These are phyloP conservation scores for Ceratocystiopsis minuta DNA, from an alignment of 2,329 filamentous ascomycete genomes.

Conservation along the genomic window DNA sequence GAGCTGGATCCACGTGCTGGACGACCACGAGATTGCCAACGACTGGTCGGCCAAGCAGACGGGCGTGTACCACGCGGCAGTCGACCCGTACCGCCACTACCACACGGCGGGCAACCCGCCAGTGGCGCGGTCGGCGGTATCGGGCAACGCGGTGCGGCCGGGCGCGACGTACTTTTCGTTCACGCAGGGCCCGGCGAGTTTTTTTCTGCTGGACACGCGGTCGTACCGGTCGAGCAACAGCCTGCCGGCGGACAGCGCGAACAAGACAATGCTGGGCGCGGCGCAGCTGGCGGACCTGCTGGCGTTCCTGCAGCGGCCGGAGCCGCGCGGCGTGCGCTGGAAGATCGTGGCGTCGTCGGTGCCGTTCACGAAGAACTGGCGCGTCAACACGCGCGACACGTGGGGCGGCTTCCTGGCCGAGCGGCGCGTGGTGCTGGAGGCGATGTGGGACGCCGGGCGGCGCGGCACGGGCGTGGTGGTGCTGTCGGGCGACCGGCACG, in stretches of 20 bases:
- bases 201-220: constrained; percentile 88
- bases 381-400: constrained; percentile 69
- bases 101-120: constrained; percentile 77
- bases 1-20: constrained; percentile 95
- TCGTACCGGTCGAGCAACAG: constrained; percentile 60
- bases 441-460: constrained; percentile 72
- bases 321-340: constrained; percentile 68
- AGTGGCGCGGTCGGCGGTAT: constrained; percentile 31
- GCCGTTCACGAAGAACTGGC: constrained; percentile 97
- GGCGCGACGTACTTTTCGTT: constrained; percentile 73
- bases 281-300: constrained; percentile 67
- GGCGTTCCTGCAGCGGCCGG: constrained; percentile 53
- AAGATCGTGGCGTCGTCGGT: constrained; percentile 83
- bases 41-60: constrained; percentile 78
- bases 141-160: constrained; percentile 15
- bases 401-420: constrained; percentile 87
- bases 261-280: constrained; percentile 75
- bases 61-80: constrained; percentile 59
- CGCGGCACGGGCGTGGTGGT: constrained; percentile 63
- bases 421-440: constrained; percentile 60
- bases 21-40: constrained; percentile 92
- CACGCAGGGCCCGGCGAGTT: constrained; percentile 72
- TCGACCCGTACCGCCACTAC: constrained; percentile 75
- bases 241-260: constrained; percentile 37
- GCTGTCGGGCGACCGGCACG: constrained; percentile 84